Base-by-base conservation (phyloP, 495 filamentous ascomycete species). In the Aspergillus nanangensis region DNA sequence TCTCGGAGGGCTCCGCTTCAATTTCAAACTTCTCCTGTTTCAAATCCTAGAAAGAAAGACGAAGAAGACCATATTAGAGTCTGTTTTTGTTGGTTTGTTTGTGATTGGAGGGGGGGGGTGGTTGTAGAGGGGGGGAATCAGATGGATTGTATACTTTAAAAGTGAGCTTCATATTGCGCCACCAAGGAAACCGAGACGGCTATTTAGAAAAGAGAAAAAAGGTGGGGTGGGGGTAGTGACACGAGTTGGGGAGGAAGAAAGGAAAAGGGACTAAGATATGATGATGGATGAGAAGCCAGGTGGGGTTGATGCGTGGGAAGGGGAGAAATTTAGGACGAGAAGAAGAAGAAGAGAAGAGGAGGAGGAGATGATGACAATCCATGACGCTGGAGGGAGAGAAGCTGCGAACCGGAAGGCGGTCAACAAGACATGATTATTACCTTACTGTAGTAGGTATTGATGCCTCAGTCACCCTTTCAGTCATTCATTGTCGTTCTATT, bases 1-100 rank as follows among this genome's bases (percentile, higher is more conserved):
- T 88, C 62, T 95, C 90, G 47, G 86, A 85, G 43, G 91, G 89
- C 65, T 97, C 93, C 48, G 84, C 88, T 55, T 97, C 92, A 71
- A 98, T 83, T 47, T 81, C 77, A 66, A 98, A 98, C 77, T 96
- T 96, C 61, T 96, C 88, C 64, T 97, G 92, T 75, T 96, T 96
- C 58, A 98, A 76, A 71, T 98, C 93, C 90, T 94, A 52, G 23
- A 48, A 21, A 42, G 24, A 49, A 21, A 44, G 33, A 24, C 43
- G 33, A 24, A 43, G 48, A 36, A 33, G 49, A 49, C 21, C 11
- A 20, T 32, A 8, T 63, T 50, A 65, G 53, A 31, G 4, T 13
- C 8, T 25, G 31, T 4, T 18, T 38, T 24, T n/a, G 17, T n/a
- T 29, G 15, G n/a, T n/a, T n/a, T n/a, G n/a, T n/a, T n/a, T 37